phyloP scores from a whole-genome alignment of 208 protist species.

The Polymyxa betae region DNA sequence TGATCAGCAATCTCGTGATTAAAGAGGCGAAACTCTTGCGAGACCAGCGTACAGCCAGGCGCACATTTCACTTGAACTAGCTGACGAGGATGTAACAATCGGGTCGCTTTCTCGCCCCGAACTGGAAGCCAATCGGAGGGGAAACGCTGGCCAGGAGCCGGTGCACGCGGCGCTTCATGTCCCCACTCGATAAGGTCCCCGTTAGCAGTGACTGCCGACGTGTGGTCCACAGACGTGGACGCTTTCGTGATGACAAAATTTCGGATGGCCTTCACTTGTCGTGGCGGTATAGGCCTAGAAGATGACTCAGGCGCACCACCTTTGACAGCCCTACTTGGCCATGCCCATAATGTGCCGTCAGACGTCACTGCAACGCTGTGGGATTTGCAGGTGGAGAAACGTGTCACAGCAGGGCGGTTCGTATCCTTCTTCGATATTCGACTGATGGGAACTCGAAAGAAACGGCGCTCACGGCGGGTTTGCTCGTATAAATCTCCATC shows the following conservation, averaged over 20 bases:
- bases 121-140: background rate
- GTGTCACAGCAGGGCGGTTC: background rate
- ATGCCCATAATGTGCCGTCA: background rate
- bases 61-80: background rate
- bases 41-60: background rate
- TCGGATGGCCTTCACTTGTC: background rate
- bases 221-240: constrained; percentile 36
- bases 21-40: background rate
- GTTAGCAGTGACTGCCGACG: background rate
- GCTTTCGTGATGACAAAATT: background rate
- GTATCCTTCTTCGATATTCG: background rate
- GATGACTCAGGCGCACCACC: background rate
- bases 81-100: background rate
- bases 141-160: background rate
- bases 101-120: background rate
- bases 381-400: background rate
- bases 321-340: constrained; percentile 37
- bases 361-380: constrained; percentile 34
- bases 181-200: constrained; percentile 40
- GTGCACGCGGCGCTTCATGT: background rate
- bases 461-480: constrained; percentile 9
- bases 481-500: constrained; percentile 28
- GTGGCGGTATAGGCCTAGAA: background rate
- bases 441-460: constrained; percentile 27
- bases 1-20: too few relatives aligned